Evolutionary conservation across 1,139 yeast species (phyloP).

Genomic region (Pichia sp.): DNA sequence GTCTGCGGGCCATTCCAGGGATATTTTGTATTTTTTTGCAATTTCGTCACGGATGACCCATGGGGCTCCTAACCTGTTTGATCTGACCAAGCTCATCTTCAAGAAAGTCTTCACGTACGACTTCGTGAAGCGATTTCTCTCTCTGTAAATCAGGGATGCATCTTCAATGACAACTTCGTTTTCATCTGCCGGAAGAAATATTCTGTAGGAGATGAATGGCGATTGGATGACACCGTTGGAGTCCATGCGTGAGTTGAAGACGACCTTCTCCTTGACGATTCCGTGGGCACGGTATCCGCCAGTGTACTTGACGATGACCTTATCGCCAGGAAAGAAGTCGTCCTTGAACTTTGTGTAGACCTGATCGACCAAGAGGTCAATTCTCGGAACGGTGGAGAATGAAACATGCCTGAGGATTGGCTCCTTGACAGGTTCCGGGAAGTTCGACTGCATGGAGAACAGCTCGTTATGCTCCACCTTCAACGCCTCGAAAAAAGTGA

Average conservation of each 20-base stretch:
- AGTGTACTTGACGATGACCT: constrained; percentile 53
- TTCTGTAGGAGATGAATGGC: constrained; percentile 67
- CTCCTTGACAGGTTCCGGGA: constrained; percentile 88
- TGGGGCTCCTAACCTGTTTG: constrained; percentile 87
- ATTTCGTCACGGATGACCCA: constrained; percentile 89
- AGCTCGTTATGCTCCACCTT: constrained; percentile 70
- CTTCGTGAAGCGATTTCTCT: constrained; percentile 83
- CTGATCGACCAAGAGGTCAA: constrained; percentile 83
- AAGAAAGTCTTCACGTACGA: constrained; percentile 85
- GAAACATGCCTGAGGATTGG: constrained; percentile 84
- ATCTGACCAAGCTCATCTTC: constrained; percentile 77
- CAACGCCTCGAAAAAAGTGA: constrained; percentile 85
- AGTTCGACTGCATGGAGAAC: constrained; percentile 67
- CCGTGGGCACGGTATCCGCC: constrained; percentile 38
- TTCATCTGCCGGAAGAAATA: constrained; percentile 33
- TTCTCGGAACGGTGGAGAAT: constrained; percentile 76
- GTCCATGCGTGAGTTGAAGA: constrained; percentile 43
- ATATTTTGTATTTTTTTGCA: constrained; percentile 57
- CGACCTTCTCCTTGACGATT: constrained; percentile 56
- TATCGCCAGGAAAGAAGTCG: constrained; percentile 91
- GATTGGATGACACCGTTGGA: constrained; percentile 50
- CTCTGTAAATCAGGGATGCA: constrained; percentile 63
- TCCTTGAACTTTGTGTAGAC: constrained; percentile 70
- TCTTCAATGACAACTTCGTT: constrained; percentile 60
- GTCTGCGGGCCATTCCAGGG: constrained; percentile 52